Percentiles rank a stretch among this genome's conserved stretches.
These are phyloP conservation scores for Rubia peregrina DNA, from an alignment of 305 asterid genomes.

Conservation along the genomic window DNA sequence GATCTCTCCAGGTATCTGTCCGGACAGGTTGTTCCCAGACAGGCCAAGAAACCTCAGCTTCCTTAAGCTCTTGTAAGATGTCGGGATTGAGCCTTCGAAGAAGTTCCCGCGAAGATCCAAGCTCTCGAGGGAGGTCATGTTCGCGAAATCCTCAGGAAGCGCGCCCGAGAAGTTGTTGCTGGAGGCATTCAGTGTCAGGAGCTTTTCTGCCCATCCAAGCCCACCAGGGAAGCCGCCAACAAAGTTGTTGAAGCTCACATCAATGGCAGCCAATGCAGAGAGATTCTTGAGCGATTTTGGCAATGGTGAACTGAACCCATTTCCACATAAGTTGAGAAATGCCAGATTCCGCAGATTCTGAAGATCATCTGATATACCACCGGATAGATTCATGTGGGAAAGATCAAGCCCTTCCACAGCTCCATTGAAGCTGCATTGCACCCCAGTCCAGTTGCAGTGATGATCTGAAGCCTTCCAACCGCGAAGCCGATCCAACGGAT, in stretches of 20 bases:
- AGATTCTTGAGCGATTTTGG: constrained; percentile 49
- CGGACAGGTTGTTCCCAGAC: constrained; percentile 77
- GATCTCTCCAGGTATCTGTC: constrained; percentile 52
- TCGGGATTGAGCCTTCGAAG: constrained; percentile 67
- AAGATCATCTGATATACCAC: constrained; percentile 43
- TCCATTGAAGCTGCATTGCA: constrained; percentile 59
- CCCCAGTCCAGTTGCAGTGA: constrained; percentile 73
- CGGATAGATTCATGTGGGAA: constrained; percentile 63
- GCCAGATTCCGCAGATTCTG: constrained; percentile 31
- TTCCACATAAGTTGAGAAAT: constrained; percentile 46
- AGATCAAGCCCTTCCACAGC: constrained; percentile 51
- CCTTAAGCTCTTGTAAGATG: constrained; percentile 39
- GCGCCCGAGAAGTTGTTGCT: constrained; percentile 70
- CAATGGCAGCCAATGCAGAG: constrained; percentile 41
- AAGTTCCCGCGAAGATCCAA: constrained; percentile 81
- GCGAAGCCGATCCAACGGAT: constrained; percentile 49
- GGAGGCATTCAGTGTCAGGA: constrained; percentile 54
- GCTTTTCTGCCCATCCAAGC: constrained; percentile 36
- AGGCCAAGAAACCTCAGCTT: constrained; percentile 73
- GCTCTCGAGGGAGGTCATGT: constrained; percentile 50
- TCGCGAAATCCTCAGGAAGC: constrained; percentile 63
- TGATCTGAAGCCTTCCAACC: constrained; percentile 50
- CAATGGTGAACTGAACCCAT: constrained; percentile 51
- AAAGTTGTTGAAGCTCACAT: constrained; percentile 66
- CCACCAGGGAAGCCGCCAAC: constrained; percentile 47